Evolutionary conservation across 768 basidiomycete genomes (phyloP).

Genomic region (Lactifluus volemus): DNA sequence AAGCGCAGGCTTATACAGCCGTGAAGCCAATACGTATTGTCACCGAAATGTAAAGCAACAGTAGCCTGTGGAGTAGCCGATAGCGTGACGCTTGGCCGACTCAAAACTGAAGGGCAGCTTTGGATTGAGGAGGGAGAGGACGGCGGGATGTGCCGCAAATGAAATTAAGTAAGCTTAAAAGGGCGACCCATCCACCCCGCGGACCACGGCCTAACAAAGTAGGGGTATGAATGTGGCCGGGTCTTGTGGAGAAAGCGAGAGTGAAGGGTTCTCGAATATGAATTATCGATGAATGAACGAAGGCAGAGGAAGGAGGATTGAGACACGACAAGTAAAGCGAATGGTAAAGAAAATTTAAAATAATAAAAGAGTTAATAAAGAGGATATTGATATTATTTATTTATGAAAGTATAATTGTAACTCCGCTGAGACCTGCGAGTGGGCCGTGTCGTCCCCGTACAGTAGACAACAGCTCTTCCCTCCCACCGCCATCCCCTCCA

Average conservation of each 20-base stretch:
- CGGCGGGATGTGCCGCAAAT: constrained; percentile 9
- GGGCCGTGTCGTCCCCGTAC: constrained; percentile 18
- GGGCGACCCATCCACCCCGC: background rate
- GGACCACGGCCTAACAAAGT: constrained; percentile 3
- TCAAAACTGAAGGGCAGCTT: background rate
- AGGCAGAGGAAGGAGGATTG: background rate
- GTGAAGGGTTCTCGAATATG: background rate
- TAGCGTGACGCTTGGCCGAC: background rate
- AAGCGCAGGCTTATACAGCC: background rate
- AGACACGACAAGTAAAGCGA: background rate
- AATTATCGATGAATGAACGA: background rate
- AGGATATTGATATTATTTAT: constrained; percentile 6
- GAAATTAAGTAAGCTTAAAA: constrained; percentile 2
- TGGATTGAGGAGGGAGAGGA: background rate
- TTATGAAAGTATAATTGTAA: constrained; percentile 9
- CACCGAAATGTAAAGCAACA: background rate
- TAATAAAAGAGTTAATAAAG: background rate
- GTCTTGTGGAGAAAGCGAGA: background rate
- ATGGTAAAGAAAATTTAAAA: background rate
- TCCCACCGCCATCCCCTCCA: constrained; percentile 22
- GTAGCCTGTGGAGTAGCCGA: background rate
- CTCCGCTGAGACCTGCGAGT: constrained; percentile 15
- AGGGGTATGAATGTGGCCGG: background rate
- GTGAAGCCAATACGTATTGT: background rate
- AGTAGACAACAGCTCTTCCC: constrained; percentile 20